Evolutionary conservation across 1,284 basidiomycete genomes (phyloP).

Genomic region (Leucoagaricus sp.): DNA sequence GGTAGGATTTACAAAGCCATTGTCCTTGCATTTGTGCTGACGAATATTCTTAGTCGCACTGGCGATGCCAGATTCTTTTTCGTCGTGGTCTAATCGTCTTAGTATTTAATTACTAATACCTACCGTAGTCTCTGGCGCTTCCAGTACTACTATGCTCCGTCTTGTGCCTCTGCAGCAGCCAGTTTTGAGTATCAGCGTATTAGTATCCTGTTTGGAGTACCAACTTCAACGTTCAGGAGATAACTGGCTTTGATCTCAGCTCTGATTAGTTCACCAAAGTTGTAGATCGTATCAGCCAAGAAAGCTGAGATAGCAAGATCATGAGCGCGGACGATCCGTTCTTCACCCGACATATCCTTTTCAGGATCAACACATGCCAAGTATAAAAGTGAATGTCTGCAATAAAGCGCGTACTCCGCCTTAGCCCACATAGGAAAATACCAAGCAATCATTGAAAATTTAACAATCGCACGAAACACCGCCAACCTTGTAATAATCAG

Average conservation of each 20-base stretch:
- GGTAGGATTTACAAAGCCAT: neutral
- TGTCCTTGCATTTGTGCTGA: neutral
- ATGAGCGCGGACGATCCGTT: constrained; percentile 84
- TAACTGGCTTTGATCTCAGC: too few species aligned
- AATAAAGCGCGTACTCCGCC: constrained; percentile 96
- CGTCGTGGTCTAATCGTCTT: too few species aligned
- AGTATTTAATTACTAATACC: too few species aligned
- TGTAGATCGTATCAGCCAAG: constrained; percentile 95
- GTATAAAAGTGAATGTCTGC: constrained; percentile 95
- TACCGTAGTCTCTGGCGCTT: too few species aligned
- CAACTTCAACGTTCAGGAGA: too few species aligned
- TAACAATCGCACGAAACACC: constrained; percentile 2
- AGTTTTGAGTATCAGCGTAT: too few species aligned
- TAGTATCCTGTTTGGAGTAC: too few species aligned
- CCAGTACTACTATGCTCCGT: too few species aligned
- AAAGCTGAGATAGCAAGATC: constrained; percentile 93
- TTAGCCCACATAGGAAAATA: constrained; percentile 65
- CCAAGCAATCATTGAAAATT: neutral
- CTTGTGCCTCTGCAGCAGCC: too few species aligned
- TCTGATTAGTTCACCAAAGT: constrained; percentile 98
- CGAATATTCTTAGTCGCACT: neutral
- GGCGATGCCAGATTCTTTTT: neutral
- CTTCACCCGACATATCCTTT: constrained; percentile 78
- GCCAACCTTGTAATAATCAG: constrained; percentile 94
- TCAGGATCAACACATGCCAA: constrained; percentile 90